Evolutionary conservation across 345 rosid species (phyloP), one percentile per base, ranked within the genome.

Genomic region (Crucihimalaya himalaica): DNA sequence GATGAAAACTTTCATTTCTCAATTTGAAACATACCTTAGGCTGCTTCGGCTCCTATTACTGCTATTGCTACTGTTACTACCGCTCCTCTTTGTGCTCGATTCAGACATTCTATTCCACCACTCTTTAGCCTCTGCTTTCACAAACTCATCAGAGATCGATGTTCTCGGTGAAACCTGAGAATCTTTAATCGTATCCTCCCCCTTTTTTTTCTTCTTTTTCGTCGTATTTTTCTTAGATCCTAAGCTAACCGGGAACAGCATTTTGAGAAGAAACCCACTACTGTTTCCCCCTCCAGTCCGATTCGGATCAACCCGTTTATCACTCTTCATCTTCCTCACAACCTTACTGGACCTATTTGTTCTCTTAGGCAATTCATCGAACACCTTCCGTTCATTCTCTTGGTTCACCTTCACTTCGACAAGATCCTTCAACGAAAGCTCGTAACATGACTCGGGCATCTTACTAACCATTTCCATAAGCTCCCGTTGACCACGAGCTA

Each of bases 371-470:
- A 75, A 48, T 61, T 78, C 78, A 48, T 51, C 66, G 39, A 54
- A 65, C 46, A 39, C 43, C 63, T 55, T 66, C 27, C 53, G 72
- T 14, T 56, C 79, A 53, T 72, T 56, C 76, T 82, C 75, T 34
- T 78, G 78, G 35, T 76, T 80, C 0, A 54, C 65, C 15, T 55
- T 83, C 2, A 60, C 56, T 63, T 93, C 96, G 10, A 93, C 96
- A 19, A 93, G 80, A 85, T 91, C 98, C 63, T 66, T 93, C 75
- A 91, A 74, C 12, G 98, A 81, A 42, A 93, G 87, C 80, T 93
- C 98, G 75, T 90, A 90, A 72, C 88, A 89, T 13, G 96, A 84
- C 78, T 93, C 98, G 0, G 96, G 92, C 97, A 93, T 93, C 63
- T 66, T 80, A 70, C 86, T 87, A 9, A 91, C 96, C 96, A 93